Evolutionary conservation across 73 alveolate species (phyloP), one percentile per base, ranked within the genome.

Genomic region (Uronychia binucleata): DNA sequence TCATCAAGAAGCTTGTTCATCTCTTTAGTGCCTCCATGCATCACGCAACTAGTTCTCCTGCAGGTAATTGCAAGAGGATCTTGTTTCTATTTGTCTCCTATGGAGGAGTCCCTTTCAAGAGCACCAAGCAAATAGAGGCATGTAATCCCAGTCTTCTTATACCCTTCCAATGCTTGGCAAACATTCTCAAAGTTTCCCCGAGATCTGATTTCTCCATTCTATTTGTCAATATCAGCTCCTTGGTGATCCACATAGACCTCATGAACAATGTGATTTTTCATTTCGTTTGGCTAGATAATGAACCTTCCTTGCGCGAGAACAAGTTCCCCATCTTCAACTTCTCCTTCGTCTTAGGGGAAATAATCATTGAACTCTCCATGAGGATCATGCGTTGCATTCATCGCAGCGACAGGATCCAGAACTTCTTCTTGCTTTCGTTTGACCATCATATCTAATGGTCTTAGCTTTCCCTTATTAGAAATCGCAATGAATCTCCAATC

Each of bases 11-110:
- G 85, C 60, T 91, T 85, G 59, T 85, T 74, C 86, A 98, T 95
- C 57, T 94, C 97, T 57, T 90, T 92, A 33, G 88, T 96, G 11
- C 99, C 99, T 67, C 99, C 99, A 57, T 97, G 95, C 96, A 98
- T 89, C 31, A 91, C 85, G 58, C 96, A 91, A 0, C 98, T 93
- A 34, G 97, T 92, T 75, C 82, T 81, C 78, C 99, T 89, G 86
- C 98, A 95, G 27, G 99, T 94, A 19, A 97, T 93, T 0, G 99
- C 99, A 79, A 96, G 84, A 30, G 99, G 99, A 77, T 98, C 98
- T 29, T 97, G 97, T 74, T 92, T 92, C 31, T 77, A 46, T 5
- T 46, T 46, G 19, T 46, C 19, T 19, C 19, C 5, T 46, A 5
- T 46, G n/a, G 67, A 46, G 5, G 94, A 97, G 83, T 98, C 99